These are phyloP conservation scores for Allium fistulosum DNA, from an alignment of 106 monocot species.

Conservation along the genomic window DNA sequence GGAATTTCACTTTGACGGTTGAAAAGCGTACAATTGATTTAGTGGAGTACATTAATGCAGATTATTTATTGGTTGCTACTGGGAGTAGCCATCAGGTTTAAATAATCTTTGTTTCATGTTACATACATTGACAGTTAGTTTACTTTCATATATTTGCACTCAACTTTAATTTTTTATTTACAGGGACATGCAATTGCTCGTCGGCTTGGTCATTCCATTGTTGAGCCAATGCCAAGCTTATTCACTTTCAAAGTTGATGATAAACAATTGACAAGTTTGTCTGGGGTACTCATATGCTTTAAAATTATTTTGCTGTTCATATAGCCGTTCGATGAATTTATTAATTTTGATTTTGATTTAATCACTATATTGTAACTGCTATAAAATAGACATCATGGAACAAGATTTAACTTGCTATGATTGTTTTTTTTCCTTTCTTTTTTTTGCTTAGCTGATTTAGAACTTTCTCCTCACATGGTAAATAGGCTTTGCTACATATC, in stretches of 20 bases:
- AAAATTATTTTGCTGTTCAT: background rate
- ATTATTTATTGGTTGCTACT: conserved; percentile 71
- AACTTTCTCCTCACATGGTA: too few species aligned
- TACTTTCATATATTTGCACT: background rate
- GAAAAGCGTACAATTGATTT: conserved; percentile 65
- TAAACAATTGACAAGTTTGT: conserved; percentile 38
- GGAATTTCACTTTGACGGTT: conserved; percentile 64
- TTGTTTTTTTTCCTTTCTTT: too few species aligned
- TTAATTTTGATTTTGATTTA: too few species aligned
- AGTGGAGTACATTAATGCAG: conserved; percentile 65
- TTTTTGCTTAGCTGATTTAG: too few species aligned
- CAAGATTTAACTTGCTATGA: too few species aligned
- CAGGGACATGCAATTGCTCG: conserved; percentile 78
- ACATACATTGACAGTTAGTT: background rate
- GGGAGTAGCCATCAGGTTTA: conserved; percentile 83
- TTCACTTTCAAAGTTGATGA: conserved; percentile 92
- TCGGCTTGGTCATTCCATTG: conserved; percentile 81
- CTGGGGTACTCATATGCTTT: conserved; percentile 62
- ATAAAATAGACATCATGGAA: too few species aligned
- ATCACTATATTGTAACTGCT: too few species aligned
- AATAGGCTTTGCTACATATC: too few species aligned
- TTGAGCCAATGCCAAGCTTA: conserved; percentile 87
- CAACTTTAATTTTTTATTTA: conserved; percentile 7
- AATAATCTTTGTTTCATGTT: background rate
- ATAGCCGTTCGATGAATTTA: too few species aligned